A percentile compares a stretch with the other conserved stretches of the same genome.
Conservation (phyloP, 2,329 filamentous ascomycete species). For the Pestalotiopsis sp. region DNA sequence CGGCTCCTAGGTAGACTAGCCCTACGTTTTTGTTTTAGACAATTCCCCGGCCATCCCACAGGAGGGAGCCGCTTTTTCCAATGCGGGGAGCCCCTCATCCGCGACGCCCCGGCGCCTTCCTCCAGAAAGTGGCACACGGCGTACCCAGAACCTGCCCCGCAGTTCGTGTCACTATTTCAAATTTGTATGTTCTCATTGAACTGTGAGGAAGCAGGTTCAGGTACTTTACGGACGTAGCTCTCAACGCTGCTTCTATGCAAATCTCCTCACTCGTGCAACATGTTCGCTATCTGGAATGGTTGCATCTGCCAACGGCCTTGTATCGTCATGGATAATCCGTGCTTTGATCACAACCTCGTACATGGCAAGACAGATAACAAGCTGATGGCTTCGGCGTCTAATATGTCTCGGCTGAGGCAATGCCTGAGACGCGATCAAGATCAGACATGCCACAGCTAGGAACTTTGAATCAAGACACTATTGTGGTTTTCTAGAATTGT, state of each 20-base stretch:
- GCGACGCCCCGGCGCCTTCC: not conserved
- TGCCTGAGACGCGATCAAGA: not conserved
- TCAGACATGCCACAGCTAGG: not conserved
- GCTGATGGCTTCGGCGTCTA: not conserved
- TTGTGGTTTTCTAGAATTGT: not conserved
- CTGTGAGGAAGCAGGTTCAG: too few species aligned
- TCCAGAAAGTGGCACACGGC: not conserved
- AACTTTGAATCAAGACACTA: not conserved
- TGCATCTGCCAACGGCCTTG: too few species aligned
- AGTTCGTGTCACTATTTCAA: not conserved
- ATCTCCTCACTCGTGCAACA: too few species aligned
- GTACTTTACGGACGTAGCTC: too few species aligned
- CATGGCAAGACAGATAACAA: not conserved
- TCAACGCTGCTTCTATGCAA: too few species aligned
- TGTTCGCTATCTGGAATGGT: too few species aligned
- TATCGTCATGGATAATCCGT: not conserved
- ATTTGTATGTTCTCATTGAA: too few species aligned
- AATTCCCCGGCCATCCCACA: not conserved
- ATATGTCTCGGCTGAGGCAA: not conserved
- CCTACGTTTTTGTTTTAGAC: not conserved
- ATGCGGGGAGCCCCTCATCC: not conserved
- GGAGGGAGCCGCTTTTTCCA: not conserved
- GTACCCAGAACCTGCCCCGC: not conserved
- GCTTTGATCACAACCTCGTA: not conserved
- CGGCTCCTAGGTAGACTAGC: not conserved